These are phyloP conservation scores for Coemansia sp. DNA, from an alignment of 192 early-diverging fungal genomes.

Conservation along the genomic window DNA sequence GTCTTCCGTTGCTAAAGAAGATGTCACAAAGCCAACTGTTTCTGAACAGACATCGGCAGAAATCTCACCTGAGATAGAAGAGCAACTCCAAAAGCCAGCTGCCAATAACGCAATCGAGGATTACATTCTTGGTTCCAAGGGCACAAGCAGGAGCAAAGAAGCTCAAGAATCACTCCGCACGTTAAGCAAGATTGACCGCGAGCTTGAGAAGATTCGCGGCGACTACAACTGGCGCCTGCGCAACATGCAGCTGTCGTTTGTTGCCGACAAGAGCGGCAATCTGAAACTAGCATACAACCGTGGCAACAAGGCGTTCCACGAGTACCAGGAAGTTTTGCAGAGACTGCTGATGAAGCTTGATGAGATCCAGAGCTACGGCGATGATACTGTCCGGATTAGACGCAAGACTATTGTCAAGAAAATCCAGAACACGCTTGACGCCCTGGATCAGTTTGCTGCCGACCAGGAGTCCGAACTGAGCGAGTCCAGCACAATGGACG, in stretches of 20 bases:
- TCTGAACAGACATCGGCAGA: not conserved
- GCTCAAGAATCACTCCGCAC: slow-evolving; percentile 8
- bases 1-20: not conserved
- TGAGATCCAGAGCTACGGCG: slow-evolving; percentile 25
- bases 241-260: slow-evolving; percentile 47
- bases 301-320: slow-evolving; percentile 29
- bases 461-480: slow-evolving; percentile 38
- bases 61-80: not conserved
- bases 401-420: slow-evolving; percentile 29
- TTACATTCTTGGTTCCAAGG: slow-evolving; percentile 15
- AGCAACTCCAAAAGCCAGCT: slow-evolving; percentile 6
- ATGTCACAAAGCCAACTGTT: not conserved
- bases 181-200: slow-evolving; percentile 22
- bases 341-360: slow-evolving; percentile 24
- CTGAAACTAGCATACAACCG: slow-evolving; percentile 37
- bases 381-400: slow-evolving; percentile 18
- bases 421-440: slow-evolving; percentile 39
- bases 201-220: slow-evolving; percentile 29
- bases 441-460: slow-evolving; percentile 32
- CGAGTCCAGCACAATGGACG: slow-evolving; percentile 9
- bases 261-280: slow-evolving; percentile 36
- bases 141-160: slow-evolving; percentile 3
- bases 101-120: slow-evolving; percentile 20
- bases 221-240: slow-evolving; percentile 33
- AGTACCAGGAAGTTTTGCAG: slow-evolving; percentile 40